Base-by-base conservation (phyloP, 2,329 filamentous ascomycete genomes). In the Didymella glomerata region DNA sequence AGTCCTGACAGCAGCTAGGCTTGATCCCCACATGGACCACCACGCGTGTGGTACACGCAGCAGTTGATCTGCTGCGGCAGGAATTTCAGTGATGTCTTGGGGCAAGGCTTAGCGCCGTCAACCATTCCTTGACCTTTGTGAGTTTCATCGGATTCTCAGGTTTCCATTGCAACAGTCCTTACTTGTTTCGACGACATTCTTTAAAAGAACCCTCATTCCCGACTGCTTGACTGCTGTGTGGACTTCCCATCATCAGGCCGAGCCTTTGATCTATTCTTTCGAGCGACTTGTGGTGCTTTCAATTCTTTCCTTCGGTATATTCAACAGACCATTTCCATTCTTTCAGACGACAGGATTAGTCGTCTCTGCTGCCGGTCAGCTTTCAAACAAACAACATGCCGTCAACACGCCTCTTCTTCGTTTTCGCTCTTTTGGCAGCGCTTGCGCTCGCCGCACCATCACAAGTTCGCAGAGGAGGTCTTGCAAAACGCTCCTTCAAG, bases 401-500 rank as follows among this genome's bases (percentile, higher is more conserved):
- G 62, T 74, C 73, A 50, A 64, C 73, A 47, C 63, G 70, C 32
- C 57, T 80, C 51, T 62, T 81, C 52, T 67, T 81, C 64, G 68
- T 85, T 58, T 69, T 84, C 62, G 78, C 81, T 72, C 73, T 86
- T 58, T 71, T 85, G 65, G 78, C 77, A 36, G 75, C 82, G 41
- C 67, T 82, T 44, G 79, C 78, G 55, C 72, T 84, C 40, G 82
- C 84, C 27, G 80, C 79, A 28, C 81, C 82, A 4, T 62, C 72
- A 64, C 72, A 78, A 40, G 50, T 66, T 36, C 68, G 64, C 48
- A 68, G 66, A 50, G 68, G 63, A 51, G 63, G 63, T 46, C 67
- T 84, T 9, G 72, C 81, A 63, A 85, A 85, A 71, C 81, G 84
- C 22, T 86, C 86, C 8, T 90, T 90, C 79, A 85, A 83, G 72